Evolutionary conservation across 225 moss, liverwort and hornwort species (phyloP).

Genomic region (Marchantia polymorpha): DNA sequence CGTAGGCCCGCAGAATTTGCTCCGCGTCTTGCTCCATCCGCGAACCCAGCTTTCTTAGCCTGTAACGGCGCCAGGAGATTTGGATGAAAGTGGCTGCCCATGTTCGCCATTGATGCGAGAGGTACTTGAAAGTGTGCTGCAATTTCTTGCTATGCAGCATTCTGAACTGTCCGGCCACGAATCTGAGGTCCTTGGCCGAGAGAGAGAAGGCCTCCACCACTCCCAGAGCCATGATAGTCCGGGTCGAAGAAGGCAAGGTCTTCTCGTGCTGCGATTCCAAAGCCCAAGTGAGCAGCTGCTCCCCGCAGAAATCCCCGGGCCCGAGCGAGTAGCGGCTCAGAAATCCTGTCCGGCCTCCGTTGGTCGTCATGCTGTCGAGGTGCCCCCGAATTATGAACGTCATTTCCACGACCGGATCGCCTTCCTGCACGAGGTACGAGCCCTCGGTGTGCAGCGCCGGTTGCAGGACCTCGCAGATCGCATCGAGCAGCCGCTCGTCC

Average conservation of each 20-base stretch:
- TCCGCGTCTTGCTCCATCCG: slow-evolving; percentile 37
- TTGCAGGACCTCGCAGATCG: slow-evolving; percentile 57
- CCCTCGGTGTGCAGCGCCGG: slow-evolving; percentile 52
- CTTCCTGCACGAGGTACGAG: slow-evolving; percentile 25
- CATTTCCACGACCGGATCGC: slow-evolving; percentile 59
- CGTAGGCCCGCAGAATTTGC: slow-evolving; percentile 33
- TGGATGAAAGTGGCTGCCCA: slow-evolving; percentile 69
- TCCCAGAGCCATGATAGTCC: slow-evolving; percentile 44
- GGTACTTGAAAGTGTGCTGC: slow-evolving; percentile 60
- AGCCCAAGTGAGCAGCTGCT: slow-evolving; percentile 66
- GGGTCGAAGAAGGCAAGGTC: slow-evolving; percentile 56
- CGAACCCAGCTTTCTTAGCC: slow-evolving; percentile 26
- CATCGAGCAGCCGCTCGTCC: slow-evolving; percentile 60
- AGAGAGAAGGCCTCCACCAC: slow-evolving; percentile 62
- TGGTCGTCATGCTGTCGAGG: slow-evolving; percentile 47
- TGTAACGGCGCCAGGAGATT: slow-evolving; percentile 56
- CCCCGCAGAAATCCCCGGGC: slow-evolving; percentile 57
- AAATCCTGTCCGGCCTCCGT: slow-evolving; percentile 35
- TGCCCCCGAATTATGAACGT: slow-evolving; percentile 55
- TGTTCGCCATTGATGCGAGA: slow-evolving; percentile 65
- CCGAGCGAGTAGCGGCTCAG: slow-evolving; percentile 33
- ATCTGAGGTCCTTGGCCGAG: slow-evolving; percentile 49
- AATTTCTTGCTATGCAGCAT: slow-evolving; percentile 55
- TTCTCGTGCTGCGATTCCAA: slow-evolving; percentile 53
- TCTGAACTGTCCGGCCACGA: slow-evolving; percentile 58